Percentiles rank a stretch among this genome's conserved stretches.
These are phyloP conservation scores for Candida anutae DNA, from an alignment of 1,139 yeast genomes.

Conservation along the genomic window DNA sequence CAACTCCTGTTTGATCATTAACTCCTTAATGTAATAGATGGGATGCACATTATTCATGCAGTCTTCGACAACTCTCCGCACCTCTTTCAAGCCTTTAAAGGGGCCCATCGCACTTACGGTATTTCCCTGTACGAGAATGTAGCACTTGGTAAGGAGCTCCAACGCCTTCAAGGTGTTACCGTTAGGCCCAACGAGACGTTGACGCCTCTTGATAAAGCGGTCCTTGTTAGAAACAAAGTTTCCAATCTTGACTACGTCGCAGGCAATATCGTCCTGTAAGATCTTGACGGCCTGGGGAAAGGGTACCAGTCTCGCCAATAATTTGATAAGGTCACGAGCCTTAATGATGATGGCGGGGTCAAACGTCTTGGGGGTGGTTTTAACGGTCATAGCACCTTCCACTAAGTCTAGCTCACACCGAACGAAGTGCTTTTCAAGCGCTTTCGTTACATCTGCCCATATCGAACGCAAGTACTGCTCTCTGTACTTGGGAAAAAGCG, in stretches of 20 bases:
- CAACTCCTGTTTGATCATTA: slow-evolving; percentile 94
- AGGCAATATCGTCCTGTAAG: slow-evolving; percentile 84
- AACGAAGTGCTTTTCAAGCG: slow-evolving; percentile 65
- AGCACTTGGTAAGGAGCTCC: slow-evolving; percentile 87
- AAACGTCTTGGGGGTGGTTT: slow-evolving; percentile 88
- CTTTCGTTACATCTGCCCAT: slow-evolving; percentile 88
- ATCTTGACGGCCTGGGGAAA: slow-evolving; percentile 93
- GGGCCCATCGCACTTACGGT: slow-evolving; percentile 98
- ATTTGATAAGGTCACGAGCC: slow-evolving; percentile 89
- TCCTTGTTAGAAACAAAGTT: slow-evolving; percentile 85
- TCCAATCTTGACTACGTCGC: slow-evolving; percentile 95
- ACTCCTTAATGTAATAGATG: slow-evolving; percentile 90
- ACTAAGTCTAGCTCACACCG: slow-evolving; percentile 82
- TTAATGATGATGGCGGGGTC: slow-evolving; percentile 93
- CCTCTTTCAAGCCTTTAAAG: slow-evolving; percentile 83
- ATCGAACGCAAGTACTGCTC: slow-evolving; percentile 82
- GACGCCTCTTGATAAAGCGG: slow-evolving; percentile 90
- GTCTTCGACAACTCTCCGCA: slow-evolving; percentile 92
- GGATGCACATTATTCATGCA: slow-evolving; percentile 97
- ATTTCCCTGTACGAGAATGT: slow-evolving; percentile 92
- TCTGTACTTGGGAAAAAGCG: slow-evolving; percentile 93
- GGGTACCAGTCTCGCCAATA: slow-evolving; percentile 93
- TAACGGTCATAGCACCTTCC: slow-evolving; percentile 96
- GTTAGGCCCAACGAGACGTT: slow-evolving; percentile 91
- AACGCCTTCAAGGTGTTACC: slow-evolving; percentile 95